Base-by-base conservation (phyloP, 2,329 filamentous ascomycete genomes). In the Colletotrichum sp. region DNA sequence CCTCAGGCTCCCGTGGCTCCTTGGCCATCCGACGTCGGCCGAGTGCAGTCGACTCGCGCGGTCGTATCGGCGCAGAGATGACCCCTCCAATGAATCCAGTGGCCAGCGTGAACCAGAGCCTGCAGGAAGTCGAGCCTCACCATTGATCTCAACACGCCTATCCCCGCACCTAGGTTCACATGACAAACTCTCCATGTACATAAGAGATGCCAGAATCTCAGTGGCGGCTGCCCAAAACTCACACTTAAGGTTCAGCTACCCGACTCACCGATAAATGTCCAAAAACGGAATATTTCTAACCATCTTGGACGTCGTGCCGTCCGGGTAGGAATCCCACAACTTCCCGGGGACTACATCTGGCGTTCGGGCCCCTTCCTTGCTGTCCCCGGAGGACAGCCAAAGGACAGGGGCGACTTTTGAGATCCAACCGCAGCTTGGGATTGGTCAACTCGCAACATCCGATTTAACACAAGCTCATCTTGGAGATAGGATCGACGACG, bases 121-220 rank as follows among this genome's bases (percentile, higher is more conserved):
- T 64, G 62, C n/a, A 21, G 36, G 21, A 18, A 34, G 30, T 13
- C 28, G 18, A 62, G 59, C 28, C 30, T 64, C n/a, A 34, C 13
- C 28, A 39, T 39, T 44, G 62, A 39, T 30, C n/a, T 52, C 67
- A 60, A 28, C 24, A 60, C 12, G 26, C 12, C 44, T n/a, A 26
- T 24, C 34, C 26, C 34, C 24, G 18, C 21, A 34, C 49, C 24
- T 8, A 71, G 7, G 57, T 76, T 76, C 73, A 72, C 73, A 76
- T 72, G 73, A 72, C 63, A 76, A 68, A 72, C 55, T 72, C 32
- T 57, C 44, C 52, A 66, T 72, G 73, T 44, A 34, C 39, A 21
- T n/a, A 18, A 32, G 8, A 32, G 16, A 32, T 21, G 59, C 52
- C 34, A 68, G 15, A 60, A 15, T 16, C 8, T 28, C 13, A 26